Conservation (phyloP, 331 rosid genomes). For the Dryas integrifolia region DNA sequence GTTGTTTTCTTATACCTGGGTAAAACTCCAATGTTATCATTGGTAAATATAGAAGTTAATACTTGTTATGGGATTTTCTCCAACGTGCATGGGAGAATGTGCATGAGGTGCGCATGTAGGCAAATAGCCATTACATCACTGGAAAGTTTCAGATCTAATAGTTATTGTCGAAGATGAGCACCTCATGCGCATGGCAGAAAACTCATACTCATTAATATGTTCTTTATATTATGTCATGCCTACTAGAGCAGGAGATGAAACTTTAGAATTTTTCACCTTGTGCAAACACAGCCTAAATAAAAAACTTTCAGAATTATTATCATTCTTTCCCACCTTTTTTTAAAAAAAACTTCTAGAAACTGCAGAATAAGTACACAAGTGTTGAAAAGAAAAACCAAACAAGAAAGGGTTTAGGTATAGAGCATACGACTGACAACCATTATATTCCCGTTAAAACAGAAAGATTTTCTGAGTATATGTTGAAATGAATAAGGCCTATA, state of each 20-base stretch:
- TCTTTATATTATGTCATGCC: not conserved
- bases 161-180: too few relatives aligned
- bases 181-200: too few relatives aligned
- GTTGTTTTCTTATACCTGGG: not conserved
- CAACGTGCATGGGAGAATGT: too few relatives aligned
- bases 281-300: not conserved
- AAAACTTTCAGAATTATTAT: not conserved
- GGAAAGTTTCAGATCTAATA: too few relatives aligned
- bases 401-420: not conserved
- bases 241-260: not conserved
- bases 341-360: not conserved
- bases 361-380: not conserved
- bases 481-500: not conserved
- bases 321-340: not conserved
- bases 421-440: not conserved
- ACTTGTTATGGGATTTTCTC: too few relatives aligned
- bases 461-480: not conserved
- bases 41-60: not conserved
- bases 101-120: too few relatives aligned
- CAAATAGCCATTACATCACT: too few relatives aligned
- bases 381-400: not conserved
- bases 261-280: not conserved
- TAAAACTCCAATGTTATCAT: not conserved
- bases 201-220: not conserved
- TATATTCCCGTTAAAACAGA: not conserved